Evolutionary conservation across 495 filamentous ascomycete genomes (phyloP).

Genomic region (Penicillium lagena): DNA sequence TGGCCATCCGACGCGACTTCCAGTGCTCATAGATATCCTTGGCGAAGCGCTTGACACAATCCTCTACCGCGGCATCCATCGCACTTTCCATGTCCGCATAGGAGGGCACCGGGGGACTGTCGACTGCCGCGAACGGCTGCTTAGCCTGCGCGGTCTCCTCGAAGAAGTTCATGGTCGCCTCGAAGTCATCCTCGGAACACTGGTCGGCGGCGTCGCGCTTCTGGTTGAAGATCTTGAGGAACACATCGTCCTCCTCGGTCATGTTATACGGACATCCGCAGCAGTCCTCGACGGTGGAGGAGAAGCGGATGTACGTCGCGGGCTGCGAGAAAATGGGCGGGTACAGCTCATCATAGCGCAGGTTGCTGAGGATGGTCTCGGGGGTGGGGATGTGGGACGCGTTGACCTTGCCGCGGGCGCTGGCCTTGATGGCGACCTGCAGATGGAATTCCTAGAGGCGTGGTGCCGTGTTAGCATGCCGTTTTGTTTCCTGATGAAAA

Average conservation of each 20-base stretch:
- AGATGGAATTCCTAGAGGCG: conserved; percentile 88
- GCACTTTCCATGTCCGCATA: conserved; percentile 75
- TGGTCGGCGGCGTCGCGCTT: conserved; percentile 56
- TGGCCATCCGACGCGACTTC: conserved; percentile 61
- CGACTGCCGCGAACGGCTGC: conserved; percentile 83
- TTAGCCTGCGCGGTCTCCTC: conserved; percentile 76
- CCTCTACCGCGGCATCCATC: conserved; percentile 66
- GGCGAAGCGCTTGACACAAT: conserved; percentile 62
- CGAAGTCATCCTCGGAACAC: conserved; percentile 85
- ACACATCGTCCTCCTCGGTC: conserved; percentile 80
- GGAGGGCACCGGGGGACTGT: conserved; percentile 69
- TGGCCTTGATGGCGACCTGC: conserved; percentile 80
- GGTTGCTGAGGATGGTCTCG: conserved; percentile 63
- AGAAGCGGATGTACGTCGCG: conserved; percentile 93
- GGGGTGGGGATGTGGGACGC: conserved; percentile 82
- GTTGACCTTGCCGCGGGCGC: conserved; percentile 67
- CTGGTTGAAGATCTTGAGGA: conserved; percentile 75
- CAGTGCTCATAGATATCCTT: conserved; percentile 89
- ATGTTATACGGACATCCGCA: conserved; percentile 85
- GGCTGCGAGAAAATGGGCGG: conserved; percentile 72
- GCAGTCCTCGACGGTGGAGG: conserved; percentile 94
- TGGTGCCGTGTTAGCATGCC: conserved; percentile 9
- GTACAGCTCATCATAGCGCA: conserved; percentile 85
- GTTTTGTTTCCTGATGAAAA: conserved; percentile 16
- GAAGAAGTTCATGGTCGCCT: conserved; percentile 90